Conservation (phyloP, 2,329 filamentous ascomycete genomes). For the Penicillium hordei region DNA sequence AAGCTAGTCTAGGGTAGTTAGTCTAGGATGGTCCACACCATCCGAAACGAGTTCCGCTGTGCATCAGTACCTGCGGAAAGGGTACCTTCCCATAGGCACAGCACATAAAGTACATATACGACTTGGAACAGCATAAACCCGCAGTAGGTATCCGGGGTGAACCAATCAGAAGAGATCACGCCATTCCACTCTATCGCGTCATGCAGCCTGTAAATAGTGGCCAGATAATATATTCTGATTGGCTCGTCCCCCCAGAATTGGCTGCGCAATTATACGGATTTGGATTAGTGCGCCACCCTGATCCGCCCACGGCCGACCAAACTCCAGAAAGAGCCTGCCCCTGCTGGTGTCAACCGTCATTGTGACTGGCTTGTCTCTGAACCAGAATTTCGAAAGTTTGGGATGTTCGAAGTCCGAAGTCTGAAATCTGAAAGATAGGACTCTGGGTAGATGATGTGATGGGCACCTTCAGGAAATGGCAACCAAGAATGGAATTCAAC, state of each 20-base stretch:
- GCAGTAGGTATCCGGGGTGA: constrained; percentile 17
- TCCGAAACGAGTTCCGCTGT: constrained; percentile 2
- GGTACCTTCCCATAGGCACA: constrained; percentile 6
- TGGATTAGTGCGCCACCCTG: constrained; percentile 32
- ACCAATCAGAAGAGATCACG: constrained; percentile 28
- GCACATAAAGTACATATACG: not conserved
- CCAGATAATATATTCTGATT: constrained; percentile 22
- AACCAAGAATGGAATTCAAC: constrained; percentile 6
- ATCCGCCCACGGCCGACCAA: constrained; percentile 28
- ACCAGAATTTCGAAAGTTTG: constrained; percentile 1
- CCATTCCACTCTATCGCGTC: constrained; percentile 33
- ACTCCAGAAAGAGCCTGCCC: constrained; percentile 6
- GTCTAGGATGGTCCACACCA: constrained; percentile 6
- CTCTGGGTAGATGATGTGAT: not conserved
- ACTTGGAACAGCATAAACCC: not conserved
- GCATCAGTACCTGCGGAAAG: constrained; percentile 5
- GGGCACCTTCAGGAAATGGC: not conserved
- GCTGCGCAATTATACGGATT: constrained; percentile 26
- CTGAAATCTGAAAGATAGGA: not conserved
- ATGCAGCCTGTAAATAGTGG: constrained; percentile 36
- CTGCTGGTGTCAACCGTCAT: constrained; percentile 11
- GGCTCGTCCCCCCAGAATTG: constrained; percentile 23
- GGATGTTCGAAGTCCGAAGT: not conserved
- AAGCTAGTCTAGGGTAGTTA: not conserved
- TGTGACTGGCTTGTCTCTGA: constrained; percentile 8